A percentile compares a stretch with the other conserved stretches of the same genome.
These are phyloP conservation scores for Moesziomyces parantarcticus DNA, from an alignment of 1,284 basidiomycete genomes.

Conservation along the genomic window DNA sequence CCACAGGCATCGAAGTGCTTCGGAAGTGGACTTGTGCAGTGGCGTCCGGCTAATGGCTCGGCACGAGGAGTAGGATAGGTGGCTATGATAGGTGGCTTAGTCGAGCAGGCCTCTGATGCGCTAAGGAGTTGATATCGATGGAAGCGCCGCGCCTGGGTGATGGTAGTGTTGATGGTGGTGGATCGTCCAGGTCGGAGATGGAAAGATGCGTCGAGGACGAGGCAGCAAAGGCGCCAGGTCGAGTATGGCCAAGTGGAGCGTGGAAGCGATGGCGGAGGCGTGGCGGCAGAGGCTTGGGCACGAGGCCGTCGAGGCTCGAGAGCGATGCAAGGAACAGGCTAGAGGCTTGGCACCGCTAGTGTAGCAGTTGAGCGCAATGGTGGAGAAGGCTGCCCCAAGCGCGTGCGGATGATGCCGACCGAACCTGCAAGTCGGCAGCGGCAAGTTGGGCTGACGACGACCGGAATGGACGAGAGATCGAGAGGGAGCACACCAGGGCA, in stretches of 20 bases:
- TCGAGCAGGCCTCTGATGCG: no score
- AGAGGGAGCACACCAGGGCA: no score
- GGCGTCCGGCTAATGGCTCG: background rate
- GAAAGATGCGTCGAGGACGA: no score
- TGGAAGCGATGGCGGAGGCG: background rate
- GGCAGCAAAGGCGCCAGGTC: no score
- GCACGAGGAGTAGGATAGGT: background rate
- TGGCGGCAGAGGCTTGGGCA: background rate
- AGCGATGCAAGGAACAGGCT: constrained; percentile 4
- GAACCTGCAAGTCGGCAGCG: background rate
- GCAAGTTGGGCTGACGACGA: no score
- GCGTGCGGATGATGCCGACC: background rate
- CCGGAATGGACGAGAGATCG: no score
- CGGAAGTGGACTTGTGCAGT: no score
- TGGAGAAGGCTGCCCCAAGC: background rate
- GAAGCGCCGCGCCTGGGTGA: background rate
- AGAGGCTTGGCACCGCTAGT: constrained; percentile 4
- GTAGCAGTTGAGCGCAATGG: background rate
- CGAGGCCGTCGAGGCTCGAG: constrained; percentile 8
- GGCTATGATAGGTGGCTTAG: no score
- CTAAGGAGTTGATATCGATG: background rate
- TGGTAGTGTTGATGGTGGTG: background rate
- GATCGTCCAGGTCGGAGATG: no score
- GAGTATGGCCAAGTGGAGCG: background rate
- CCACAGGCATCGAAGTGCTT: constrained; percentile 23